Conservation (phyloP, 1,284 basidiomycete species). For the Moesziomyces sp. region DNA sequence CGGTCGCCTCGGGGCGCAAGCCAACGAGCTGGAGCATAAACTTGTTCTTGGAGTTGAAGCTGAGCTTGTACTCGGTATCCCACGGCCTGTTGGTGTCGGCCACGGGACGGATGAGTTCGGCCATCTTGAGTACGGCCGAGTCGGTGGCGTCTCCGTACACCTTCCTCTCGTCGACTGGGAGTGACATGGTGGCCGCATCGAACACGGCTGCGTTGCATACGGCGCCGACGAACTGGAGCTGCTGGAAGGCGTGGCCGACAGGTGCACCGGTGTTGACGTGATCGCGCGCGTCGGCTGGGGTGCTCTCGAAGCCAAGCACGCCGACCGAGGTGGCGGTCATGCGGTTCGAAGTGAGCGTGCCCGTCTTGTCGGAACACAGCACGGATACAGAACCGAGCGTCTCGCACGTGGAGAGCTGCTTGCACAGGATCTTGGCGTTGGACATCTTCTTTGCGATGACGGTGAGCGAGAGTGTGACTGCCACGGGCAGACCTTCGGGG, state of each 20-base stretch:
- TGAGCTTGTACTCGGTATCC: constrained; percentile 67
- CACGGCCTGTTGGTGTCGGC: constrained; percentile 64
- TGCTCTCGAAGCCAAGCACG: constrained; percentile 64
- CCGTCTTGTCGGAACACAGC: constrained; percentile 79
- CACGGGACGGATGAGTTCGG: constrained; percentile 70
- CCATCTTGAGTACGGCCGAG: constrained; percentile 74
- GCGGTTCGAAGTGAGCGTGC: constrained; percentile 76
- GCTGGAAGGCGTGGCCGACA: constrained; percentile 31
- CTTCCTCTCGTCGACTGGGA: constrained; percentile 50
- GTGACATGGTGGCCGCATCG: constrained; percentile 63
- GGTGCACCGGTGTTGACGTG: constrained; percentile 44
- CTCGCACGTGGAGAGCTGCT: constrained; percentile 74
- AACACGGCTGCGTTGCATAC: constrained; percentile 76
- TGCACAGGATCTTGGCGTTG: constrained; percentile 77
- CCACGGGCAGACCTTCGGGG: constrained; percentile 76
- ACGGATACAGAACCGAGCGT: constrained; percentile 76
- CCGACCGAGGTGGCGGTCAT: constrained; percentile 68
- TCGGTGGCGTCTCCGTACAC: constrained; percentile 77
- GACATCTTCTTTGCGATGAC: constrained; percentile 80
- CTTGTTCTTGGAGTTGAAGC: constrained; percentile 77
- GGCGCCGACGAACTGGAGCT: constrained; percentile 70
- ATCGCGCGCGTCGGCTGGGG: constrained; percentile 28
- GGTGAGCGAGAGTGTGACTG: constrained; percentile 77
- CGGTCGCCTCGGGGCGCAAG: constrained; percentile 4
- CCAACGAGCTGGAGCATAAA: constrained; percentile 72